A percentile compares a stretch with the other conserved stretches of the same genome.
Conservation (phyloP, 192 early-diverging fungal genomes). For the Mortierella alpina region DNA sequence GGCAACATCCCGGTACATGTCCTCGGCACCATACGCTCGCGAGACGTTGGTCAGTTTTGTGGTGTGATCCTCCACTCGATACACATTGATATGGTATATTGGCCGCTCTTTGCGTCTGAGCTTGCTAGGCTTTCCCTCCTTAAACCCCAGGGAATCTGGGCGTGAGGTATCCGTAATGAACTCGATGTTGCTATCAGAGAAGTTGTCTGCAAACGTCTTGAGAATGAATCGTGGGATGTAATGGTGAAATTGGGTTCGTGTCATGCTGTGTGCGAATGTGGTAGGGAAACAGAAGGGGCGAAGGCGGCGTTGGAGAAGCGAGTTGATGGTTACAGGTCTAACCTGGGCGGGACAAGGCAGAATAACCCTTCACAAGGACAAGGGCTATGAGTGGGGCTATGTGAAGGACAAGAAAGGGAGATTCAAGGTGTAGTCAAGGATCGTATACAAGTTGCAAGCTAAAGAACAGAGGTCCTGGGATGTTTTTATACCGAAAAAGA, state of each 20-base stretch:
- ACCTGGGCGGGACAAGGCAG: too few species aligned
- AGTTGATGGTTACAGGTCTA: neutral
- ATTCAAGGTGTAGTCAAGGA: too few species aligned
- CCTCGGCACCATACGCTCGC: constrained; percentile 26
- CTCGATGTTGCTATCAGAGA: neutral
- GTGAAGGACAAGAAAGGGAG: too few species aligned
- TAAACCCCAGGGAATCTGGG: constrained; percentile 8
- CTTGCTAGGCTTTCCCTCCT: constrained; percentile 3
- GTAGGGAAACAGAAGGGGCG: neutral
- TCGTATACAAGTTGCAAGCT: too few species aligned
- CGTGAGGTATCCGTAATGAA: constrained; percentile 11
- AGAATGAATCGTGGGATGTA: constrained; percentile 52
- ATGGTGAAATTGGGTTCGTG: constrained; percentile 40
- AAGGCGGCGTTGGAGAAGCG: constrained; percentile 3
- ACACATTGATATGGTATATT: constrained; percentile 28
- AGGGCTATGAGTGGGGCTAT: too few species aligned
- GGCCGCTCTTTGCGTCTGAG: constrained; percentile 7
- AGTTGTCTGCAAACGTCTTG: constrained; percentile 40
- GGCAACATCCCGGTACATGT: constrained; percentile 43
- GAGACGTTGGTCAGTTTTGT: constrained; percentile 1
- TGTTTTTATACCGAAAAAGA: too few species aligned
- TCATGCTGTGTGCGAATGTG: neutral
- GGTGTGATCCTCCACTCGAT: constrained; percentile 14
- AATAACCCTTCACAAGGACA: too few species aligned
- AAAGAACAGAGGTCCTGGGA: too few species aligned